Percentiles rank a stretch among this genome's conserved stretches.
phyloP scores from a whole-genome alignment of 2,329 filamentous ascomycete species.

The Colletotrichum eleusines region DNA sequence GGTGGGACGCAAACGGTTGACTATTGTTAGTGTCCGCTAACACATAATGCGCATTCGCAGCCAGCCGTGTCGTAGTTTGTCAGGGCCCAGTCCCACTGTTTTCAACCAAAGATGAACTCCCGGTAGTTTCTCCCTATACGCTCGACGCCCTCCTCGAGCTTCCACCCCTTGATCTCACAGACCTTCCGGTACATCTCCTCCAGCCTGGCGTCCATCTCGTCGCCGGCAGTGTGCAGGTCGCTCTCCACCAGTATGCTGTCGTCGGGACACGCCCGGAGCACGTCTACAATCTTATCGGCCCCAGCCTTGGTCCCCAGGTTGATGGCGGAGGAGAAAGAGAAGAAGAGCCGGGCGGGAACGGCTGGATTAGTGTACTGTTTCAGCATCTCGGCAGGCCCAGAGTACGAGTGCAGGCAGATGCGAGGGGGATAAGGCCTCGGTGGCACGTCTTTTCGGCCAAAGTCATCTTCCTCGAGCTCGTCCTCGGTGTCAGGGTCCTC shows the following conservation, averaged over 20 bases:
- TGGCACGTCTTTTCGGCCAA: slow-evolving; percentile 10
- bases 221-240: slow-evolving; percentile 86
- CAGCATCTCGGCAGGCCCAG: slow-evolving; percentile 79
- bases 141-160: slow-evolving; percentile 75
- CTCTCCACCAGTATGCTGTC: slow-evolving; percentile 88
- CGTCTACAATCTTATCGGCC: slow-evolving; percentile 66
- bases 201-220: slow-evolving; percentile 81
- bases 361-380: slow-evolving; percentile 81
- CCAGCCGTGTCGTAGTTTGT: background rate
- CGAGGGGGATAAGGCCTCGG: slow-evolving; percentile 81
- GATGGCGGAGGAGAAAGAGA: slow-evolving; percentile 88
- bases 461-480: slow-evolving; percentile 45
- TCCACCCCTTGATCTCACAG: slow-evolving; percentile 84
- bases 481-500: slow-evolving; percentile 60
- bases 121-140: slow-evolving; percentile 81
- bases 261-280: slow-evolving; percentile 80
- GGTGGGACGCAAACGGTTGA: background rate
- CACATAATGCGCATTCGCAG: background rate
- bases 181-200: slow-evolving; percentile 82
- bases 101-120: slow-evolving; percentile 76
- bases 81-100: slow-evolving; percentile 29
- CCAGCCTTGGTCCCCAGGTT: slow-evolving; percentile 73
- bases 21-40: background rate
- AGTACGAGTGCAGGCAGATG: slow-evolving; percentile 95
- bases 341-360: slow-evolving; percentile 83